Conservation (phyloP, 805 yeast species). For the Tetrapisispora fleetii region DNA sequence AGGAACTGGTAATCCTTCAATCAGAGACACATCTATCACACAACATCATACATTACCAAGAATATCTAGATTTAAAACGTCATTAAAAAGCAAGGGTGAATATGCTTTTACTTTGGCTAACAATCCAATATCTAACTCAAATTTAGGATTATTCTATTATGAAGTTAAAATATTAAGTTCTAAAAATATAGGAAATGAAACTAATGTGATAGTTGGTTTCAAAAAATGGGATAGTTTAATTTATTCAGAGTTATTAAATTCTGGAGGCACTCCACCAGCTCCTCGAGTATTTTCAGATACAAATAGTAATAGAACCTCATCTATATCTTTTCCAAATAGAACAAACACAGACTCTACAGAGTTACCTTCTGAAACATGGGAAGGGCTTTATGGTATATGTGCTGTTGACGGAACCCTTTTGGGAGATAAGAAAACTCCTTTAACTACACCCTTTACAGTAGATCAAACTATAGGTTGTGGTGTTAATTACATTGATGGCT, state of each 20-base stretch:
- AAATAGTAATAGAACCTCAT: background rate
- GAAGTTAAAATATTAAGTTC: conserved; percentile 20
- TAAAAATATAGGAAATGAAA: conserved; percentile 1
- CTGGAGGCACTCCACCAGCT: background rate
- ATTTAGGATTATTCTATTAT: conserved; percentile 23
- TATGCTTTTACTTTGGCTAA: conserved; percentile 25
- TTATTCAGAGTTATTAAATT: background rate
- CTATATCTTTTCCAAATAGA: background rate
- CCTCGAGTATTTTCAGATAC: background rate
- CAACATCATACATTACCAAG: background rate
- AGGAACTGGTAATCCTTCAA: conserved; percentile 3
- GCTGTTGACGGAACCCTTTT: conserved; percentile 25
- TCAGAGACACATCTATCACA: background rate
- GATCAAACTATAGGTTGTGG: conserved; percentile 80
- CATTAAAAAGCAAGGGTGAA: conserved; percentile 6
- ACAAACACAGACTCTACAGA: background rate
- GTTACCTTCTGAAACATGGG: background rate
- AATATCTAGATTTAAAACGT: conserved; percentile 4
- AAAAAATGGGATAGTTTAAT: conserved; percentile 6
- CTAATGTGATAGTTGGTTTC: conserved; percentile 23
- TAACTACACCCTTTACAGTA: conserved; percentile 32
- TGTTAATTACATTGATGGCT: conserved; percentile 51
- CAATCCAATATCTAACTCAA: conserved; percentile 13
- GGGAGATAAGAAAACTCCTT: conserved; percentile 16
- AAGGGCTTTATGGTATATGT: conserved; percentile 21